Percentiles rank a stretch among this genome's conserved stretches.
These are phyloP conservation scores for Citrullus colocynthis DNA, from an alignment of 306 rosid genomes.

Conservation along the genomic window DNA sequence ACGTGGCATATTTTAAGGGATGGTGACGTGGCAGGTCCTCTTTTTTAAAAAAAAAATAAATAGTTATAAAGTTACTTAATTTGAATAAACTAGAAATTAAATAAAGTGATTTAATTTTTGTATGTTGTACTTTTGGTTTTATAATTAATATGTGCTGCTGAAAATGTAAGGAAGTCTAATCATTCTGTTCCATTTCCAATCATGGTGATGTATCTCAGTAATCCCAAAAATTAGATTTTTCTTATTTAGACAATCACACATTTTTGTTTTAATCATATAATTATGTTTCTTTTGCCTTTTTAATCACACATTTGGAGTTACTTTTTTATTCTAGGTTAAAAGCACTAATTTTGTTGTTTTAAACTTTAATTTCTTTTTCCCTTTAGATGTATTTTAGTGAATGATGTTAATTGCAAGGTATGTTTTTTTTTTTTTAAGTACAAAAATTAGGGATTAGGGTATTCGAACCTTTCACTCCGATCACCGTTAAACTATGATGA, in stretches of 20 bases:
- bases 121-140: not conserved
- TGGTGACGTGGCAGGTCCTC: not conserved
- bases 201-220: not conserved
- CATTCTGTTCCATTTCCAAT: not conserved
- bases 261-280: not conserved
- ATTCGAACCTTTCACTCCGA: too few species aligned
- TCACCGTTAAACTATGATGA: too few species aligned
- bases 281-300: not conserved
- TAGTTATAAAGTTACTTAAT: not conserved
- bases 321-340: not conserved
- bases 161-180: not conserved
- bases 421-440: too few species aligned
- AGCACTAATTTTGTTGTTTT: not conserved
- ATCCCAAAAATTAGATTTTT: not conserved
- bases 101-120: not conserved
- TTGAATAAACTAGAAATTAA: not conserved
- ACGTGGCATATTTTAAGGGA: not conserved
- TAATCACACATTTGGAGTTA: not conserved
- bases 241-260: not conserved
- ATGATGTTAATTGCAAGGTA: too few species aligned
- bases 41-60: not conserved
- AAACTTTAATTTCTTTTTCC: too few species aligned
- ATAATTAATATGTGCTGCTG: not conserved
- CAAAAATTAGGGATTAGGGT: too few species aligned
- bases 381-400: too few species aligned